Conservation (phyloP, 495 filamentous ascomycete species). For the Neurospora sp. region DNA sequence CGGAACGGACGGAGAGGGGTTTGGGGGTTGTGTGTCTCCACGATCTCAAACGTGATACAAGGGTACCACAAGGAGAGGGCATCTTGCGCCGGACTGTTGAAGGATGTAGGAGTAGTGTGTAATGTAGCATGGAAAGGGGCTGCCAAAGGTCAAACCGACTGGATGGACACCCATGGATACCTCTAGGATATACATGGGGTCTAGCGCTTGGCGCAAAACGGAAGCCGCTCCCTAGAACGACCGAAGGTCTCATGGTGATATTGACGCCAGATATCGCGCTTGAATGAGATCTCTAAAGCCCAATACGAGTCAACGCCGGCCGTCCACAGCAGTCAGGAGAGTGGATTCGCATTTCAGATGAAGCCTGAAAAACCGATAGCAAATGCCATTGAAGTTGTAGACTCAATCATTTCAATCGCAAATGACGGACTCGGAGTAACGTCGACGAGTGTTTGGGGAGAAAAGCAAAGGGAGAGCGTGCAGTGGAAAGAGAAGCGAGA, state of each 20-base stretch:
- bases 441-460: neutral
- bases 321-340: neutral
- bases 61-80: conserved; percentile 13
- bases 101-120: conserved; percentile 12
- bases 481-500: conserved; percentile 12
- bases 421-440: neutral
- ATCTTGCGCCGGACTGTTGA: conserved; percentile 22
- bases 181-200: conserved; percentile 9
- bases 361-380: neutral
- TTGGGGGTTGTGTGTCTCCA: conserved; percentile 22
- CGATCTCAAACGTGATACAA: conserved; percentile 35
- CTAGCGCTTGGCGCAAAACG: conserved; percentile 3
- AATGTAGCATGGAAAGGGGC: conserved; percentile 12
- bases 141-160: conserved; percentile 3
- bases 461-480: neutral
- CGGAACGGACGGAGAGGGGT: conserved; percentile 21
- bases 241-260: neutral
- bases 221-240: neutral
- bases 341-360: neutral
- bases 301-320: neutral
- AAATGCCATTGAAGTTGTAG: neutral
- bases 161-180: conserved; percentile 6
- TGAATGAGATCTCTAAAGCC: neutral
- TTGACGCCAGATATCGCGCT: neutral
- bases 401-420: neutral